Evolutionary conservation across 129 eudicot genomes (phyloP), one percentile per base, ranked within the genome.

Genomic region (Lactuca sativa): DNA sequence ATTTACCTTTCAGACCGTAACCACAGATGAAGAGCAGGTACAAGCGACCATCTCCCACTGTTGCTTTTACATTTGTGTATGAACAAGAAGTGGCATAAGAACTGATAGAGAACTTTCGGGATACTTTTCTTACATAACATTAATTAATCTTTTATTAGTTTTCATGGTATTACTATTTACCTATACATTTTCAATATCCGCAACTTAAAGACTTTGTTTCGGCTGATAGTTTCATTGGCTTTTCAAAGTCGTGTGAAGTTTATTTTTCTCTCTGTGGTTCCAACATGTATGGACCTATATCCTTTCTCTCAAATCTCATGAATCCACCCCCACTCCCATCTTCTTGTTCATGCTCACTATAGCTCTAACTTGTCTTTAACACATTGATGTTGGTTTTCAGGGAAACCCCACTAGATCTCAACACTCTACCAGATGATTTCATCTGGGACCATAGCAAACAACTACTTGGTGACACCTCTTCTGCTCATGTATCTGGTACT

Each of bases 391-490:
- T 68, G 25, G 70, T 86, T 77, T 80, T 64, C 92, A 91, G 96
- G 97, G 86, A 72, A 41, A 84, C 76, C 71, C 96, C 97, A 30
- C 66, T 88, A 67, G 96, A 88, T 67, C 97, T 88, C 69, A 91
- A 91, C 81, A 84, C 86, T 81, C 80, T 91, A 70, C 97, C 97
- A 3, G 96, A 91, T 7, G 97, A 88, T 83, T 88, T 73, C 76
- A 69, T 75, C 12, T 67, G 70, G 66, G 88, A 84, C 59, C 92
- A 86, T 77, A 83, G 71, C 64, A 91, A 77, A 77, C 80, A 81
- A 44, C 73, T 56, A 59, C 65, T 65, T 70, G 83, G 83, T 43
- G 85, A 85, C 84, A 74, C 82, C 48, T 85, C 92, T 74, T 83
- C 95, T 56, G 78, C 90, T 85, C 84, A 86, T 79, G 83, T 44